Evolutionary conservation across 352 stramenopile genomes (phyloP), one percentile per base, ranked within the genome.

Genomic region (Pythium periplocum): DNA sequence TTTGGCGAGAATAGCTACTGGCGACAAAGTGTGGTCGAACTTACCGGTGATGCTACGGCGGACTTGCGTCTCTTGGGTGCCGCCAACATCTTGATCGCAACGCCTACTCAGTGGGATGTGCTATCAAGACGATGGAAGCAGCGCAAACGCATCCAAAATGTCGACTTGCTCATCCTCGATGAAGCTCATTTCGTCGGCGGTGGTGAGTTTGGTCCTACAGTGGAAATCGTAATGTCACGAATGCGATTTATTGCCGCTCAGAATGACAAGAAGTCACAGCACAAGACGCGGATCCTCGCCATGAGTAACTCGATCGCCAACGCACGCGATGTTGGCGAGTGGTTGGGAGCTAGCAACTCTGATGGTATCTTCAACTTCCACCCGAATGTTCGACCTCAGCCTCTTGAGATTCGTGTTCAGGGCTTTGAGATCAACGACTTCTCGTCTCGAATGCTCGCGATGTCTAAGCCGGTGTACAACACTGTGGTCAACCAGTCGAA

Each of bases 381-480:
- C 58, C 95, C 94, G 41, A 96, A 97, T 35, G 96, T 97, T 34
- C 81, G 97, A 49, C 97, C 97, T 2, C 83, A 97, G 55, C 97
- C 97, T 7, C 68, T 99, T 11, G 97, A 99, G 66, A 96, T 99
- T 54, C 86, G 85, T 32, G 92, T 99, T 38, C 96, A 99, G 61
- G 97, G 96, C 3, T 99, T 99, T 63, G 97, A 99, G 42, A 96
- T 98, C 51, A 94, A 96, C 53, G 96, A 99, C 61, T 98, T 98
- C 67, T 90, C 90, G 17, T 96, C 90, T 34, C 81, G 97, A 4
- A 90, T 99, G 66, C 83, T 99, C 58, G 96, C 97, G 2, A 99
- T 99, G 97, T 90, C 90, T 5, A 99, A 99, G 66, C 97, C 97
- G 8, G 79, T 97, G 43, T 99, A 98, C 82, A 98, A 98, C 68